Evolutionary conservation across 768 basidiomycete species (phyloP).

Genomic region (Suillus clintonianus): DNA sequence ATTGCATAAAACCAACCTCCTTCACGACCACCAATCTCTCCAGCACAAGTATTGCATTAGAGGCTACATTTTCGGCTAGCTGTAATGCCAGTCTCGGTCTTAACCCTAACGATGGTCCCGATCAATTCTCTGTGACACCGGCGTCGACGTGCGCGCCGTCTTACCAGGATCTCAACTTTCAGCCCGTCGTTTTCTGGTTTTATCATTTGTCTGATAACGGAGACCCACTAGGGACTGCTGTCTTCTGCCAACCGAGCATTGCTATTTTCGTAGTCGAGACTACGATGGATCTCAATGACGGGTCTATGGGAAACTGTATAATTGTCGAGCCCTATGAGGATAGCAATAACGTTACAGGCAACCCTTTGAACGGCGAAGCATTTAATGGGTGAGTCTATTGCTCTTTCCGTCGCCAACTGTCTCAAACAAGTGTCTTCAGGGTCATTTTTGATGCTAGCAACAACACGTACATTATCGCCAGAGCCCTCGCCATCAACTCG

Average conservation of each 20-base stretch:
- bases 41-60: constrained; percentile 37
- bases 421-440: constrained; percentile 25
- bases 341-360: constrained; percentile 55
- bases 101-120: constrained; percentile 35
- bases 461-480: constrained; percentile 51
- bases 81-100: constrained; percentile 44
- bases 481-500: constrained; percentile 49
- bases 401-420: neutral
- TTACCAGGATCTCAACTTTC: constrained; percentile 38
- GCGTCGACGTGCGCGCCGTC: constrained; percentile 31
- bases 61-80: constrained; percentile 48
- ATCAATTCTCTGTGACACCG: constrained; percentile 54
- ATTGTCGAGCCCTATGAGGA: constrained; percentile 27
- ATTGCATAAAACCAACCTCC: constrained; percentile 46
- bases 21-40: constrained; percentile 22
- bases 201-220: constrained; percentile 37
- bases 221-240: constrained; percentile 43
- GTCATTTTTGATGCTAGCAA: constrained; percentile 40
- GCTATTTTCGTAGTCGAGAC: constrained; percentile 44
- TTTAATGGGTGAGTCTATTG: constrained; percentile 59
- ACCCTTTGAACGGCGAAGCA: constrained; percentile 43
- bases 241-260: constrained; percentile 62
- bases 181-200: constrained; percentile 72
- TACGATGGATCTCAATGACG: constrained; percentile 44
- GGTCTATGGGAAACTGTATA: constrained; percentile 41